phyloP scores from a whole-genome alignment of 371 early-diverging fungal species.

The Rhizomucor pusillus region DNA sequence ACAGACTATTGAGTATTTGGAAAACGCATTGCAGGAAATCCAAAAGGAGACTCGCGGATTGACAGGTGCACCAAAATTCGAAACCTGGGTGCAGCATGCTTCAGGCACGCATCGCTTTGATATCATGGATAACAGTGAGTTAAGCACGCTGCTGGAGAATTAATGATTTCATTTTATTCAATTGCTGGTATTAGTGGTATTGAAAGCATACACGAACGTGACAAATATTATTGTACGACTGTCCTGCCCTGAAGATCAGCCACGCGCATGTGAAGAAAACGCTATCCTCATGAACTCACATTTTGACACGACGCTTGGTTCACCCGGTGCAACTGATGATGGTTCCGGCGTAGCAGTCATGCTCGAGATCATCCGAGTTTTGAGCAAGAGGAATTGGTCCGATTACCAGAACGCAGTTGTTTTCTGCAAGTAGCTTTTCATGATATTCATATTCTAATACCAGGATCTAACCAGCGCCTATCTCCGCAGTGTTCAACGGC shows the following conservation, averaged over 20 bases:
- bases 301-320: slow-evolving; percentile 65
- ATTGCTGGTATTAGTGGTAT: slow-evolving; percentile 40
- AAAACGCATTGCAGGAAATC: slow-evolving; percentile 23
- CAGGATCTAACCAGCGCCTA: background rate
- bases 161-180: background rate
- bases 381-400: slow-evolving; percentile 53
- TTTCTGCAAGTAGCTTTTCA: slow-evolving; percentile 45
- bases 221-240: slow-evolving; percentile 74
- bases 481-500: slow-evolving; percentile 67
- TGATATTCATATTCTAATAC: background rate
- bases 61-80: slow-evolving; percentile 52
- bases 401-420: slow-evolving; percentile 55
- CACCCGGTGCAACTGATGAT: slow-evolving; percentile 68
- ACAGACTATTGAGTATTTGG: slow-evolving; percentile 39
- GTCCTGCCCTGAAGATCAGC: slow-evolving; percentile 54
- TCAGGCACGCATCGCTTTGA: slow-evolving; percentile 72
- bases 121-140: slow-evolving; percentile 67
- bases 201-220: slow-evolving; percentile 67
- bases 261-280: slow-evolving; percentile 53
- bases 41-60: slow-evolving; percentile 33
- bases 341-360: slow-evolving; percentile 70
- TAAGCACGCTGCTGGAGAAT: background rate
- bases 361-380: slow-evolving; percentile 68
- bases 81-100: slow-evolving; percentile 58
- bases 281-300: slow-evolving; percentile 72